phyloP scores from a whole-genome alignment of 2,329 filamentous ascomycete genomes.

The Fusarium pilosicola region DNA sequence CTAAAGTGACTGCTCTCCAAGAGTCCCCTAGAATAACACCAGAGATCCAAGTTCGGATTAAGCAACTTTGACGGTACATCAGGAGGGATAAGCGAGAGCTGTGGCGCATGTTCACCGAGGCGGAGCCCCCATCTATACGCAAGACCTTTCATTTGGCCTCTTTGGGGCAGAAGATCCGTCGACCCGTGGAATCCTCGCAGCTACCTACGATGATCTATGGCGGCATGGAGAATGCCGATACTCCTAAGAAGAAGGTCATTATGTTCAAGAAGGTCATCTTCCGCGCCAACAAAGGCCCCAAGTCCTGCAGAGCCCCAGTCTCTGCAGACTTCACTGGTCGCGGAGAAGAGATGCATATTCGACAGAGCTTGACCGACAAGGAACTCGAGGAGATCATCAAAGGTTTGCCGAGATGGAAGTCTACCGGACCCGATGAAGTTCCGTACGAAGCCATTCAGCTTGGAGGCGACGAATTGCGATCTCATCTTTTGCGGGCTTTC shows the following conservation, averaged over 20 bases:
- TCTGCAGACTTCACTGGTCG: background rate
- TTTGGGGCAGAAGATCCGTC: background rate
- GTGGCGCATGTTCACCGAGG: background rate
- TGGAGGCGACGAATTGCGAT: background rate
- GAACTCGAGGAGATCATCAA: background rate
- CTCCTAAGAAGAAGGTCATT: fast-evolving
- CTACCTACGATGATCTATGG: background rate
- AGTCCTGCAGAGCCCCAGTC: background rate
- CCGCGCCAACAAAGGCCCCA: background rate
- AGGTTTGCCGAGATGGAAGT: background rate
- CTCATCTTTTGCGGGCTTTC: background rate
- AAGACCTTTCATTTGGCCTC: background rate
- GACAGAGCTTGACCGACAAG: background rate
- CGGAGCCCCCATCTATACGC: background rate
- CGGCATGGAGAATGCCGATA: background rate
- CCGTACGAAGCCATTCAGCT: background rate
- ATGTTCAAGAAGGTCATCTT: background rate
- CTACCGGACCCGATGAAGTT: background rate
- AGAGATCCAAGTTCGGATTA: background rate
- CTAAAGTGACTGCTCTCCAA: background rate
- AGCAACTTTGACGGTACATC: background rate
- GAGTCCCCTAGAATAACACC: background rate
- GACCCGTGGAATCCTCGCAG: background rate
- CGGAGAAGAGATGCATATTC: background rate
- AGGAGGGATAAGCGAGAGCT: background rate